phyloP scores from a whole-genome alignment of 768 basidiomycete genomes.

The Roridomyces roridus region DNA sequence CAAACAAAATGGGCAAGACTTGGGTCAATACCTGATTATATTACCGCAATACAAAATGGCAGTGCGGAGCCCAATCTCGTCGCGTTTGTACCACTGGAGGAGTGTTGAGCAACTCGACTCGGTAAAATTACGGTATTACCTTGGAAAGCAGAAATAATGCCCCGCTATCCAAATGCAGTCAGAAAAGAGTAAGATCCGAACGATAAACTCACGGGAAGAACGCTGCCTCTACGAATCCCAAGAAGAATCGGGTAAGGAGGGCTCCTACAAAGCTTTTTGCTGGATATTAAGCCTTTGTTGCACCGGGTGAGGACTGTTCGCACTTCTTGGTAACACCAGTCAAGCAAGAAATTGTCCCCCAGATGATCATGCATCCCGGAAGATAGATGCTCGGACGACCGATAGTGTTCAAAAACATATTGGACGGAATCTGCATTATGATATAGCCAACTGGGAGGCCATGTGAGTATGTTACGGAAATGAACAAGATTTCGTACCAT shows the following conservation, averaged over 20 bases:
- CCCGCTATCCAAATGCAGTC: constrained; percentile 18
- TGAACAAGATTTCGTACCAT: background rate
- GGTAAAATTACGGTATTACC: constrained; percentile 8
- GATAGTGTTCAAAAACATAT: constrained; percentile 76
- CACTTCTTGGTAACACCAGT: constrained; percentile 55
- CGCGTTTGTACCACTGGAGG: constrained; percentile 70
- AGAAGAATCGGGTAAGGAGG: constrained; percentile 76
- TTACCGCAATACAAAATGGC: constrained; percentile 78
- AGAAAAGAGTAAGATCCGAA: background rate
- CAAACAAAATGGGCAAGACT: background rate
- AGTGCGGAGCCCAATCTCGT: constrained; percentile 76
- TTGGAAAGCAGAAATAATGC: constrained; percentile 65
- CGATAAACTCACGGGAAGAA: constrained; percentile 72
- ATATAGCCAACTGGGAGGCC: constrained; percentile 55
- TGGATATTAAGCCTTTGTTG: constrained; percentile 1
- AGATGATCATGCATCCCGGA: constrained; percentile 71
- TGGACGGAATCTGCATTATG: constrained; percentile 76
- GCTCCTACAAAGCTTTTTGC: constrained; percentile 66
- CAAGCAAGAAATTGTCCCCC: constrained; percentile 67
- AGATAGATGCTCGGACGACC: constrained; percentile 75
- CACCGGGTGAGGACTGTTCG: constrained; percentile 2
- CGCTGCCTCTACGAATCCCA: constrained; percentile 73
- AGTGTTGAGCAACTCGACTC: background rate
- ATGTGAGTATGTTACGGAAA: background rate
- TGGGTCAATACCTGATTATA: constrained; percentile 56